These are phyloP conservation scores for Gyromitra esculenta DNA, from an alignment of 2,329 filamentous ascomycete species.

Conservation along the genomic window DNA sequence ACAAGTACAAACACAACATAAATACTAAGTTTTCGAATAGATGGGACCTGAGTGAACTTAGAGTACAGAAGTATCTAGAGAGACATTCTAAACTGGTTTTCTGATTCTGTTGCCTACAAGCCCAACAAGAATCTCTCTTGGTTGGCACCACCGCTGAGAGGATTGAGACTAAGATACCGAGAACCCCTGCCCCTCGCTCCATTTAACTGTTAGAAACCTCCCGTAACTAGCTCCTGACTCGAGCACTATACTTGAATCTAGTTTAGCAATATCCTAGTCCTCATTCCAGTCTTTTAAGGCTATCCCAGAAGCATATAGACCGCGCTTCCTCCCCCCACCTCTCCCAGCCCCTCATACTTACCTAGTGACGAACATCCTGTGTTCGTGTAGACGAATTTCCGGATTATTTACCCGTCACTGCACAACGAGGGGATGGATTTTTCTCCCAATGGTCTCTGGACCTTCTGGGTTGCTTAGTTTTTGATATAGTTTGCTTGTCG, in stretches of 20 bases:
- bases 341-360: neutral
- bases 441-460: neutral
- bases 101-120: too few species aligned
- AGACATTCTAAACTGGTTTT: too few species aligned
- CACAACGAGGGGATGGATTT: neutral
- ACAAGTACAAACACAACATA: neutral
- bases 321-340: neutral
- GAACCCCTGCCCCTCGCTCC: neutral
- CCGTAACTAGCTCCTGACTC: neutral
- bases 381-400: neutral
- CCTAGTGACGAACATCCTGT: constrained; percentile 1
- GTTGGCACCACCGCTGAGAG: neutral
- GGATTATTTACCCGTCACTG: neutral
- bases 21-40: neutral
- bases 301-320: neutral
- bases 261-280: neutral
- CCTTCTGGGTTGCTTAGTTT: constrained; percentile 2
- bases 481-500: neutral
- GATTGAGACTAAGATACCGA: neutral
- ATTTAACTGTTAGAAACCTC: too few species aligned
- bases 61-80: neutral
- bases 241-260: neutral
- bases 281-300: neutral
- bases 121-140: too few species aligned
- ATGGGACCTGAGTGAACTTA: neutral